phyloP scores from a whole-genome alignment of 208 protist genomes.

The Leishmania turanica region DNA sequence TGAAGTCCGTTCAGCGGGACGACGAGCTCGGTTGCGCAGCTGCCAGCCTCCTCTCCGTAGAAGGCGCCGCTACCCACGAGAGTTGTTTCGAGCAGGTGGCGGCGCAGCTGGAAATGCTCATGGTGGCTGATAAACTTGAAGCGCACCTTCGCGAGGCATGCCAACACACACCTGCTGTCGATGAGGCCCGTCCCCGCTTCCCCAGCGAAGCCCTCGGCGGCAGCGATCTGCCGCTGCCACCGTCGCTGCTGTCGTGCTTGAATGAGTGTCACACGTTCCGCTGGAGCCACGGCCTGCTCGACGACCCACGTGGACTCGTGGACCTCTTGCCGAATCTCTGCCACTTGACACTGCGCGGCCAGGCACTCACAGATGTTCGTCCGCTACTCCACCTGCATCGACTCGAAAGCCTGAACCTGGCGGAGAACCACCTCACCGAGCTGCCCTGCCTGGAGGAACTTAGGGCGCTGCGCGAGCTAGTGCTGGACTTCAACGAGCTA shows the following conservation, averaged over 20 bases:
- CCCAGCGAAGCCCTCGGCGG: background rate
- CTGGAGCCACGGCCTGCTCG: slow-evolving; percentile 41
- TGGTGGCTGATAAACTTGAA: background rate
- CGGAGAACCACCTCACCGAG: slow-evolving; percentile 60
- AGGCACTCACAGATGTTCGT: slow-evolving; percentile 55
- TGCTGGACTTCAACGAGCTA: slow-evolving; percentile 82
- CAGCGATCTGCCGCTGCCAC: background rate
- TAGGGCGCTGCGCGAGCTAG: slow-evolving; percentile 42
- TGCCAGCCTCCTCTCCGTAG: slow-evolving; percentile 30
- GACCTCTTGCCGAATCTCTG: slow-evolving; percentile 33
- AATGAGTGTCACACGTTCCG: slow-evolving; percentile 24
- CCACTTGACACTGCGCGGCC: slow-evolving; percentile 51
- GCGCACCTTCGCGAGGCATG: background rate
- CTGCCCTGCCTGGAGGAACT: slow-evolving; percentile 52
- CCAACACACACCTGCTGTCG: background rate
- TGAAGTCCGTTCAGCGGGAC: slow-evolving; percentile 16
- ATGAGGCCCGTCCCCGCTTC: background rate
- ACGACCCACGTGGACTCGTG: slow-evolving; percentile 15
- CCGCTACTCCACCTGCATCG: slow-evolving; percentile 53
- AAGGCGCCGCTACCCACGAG: slow-evolving; percentile 17
- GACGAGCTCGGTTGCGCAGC: slow-evolving; percentile 5
- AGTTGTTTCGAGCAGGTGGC: slow-evolving; percentile 28
- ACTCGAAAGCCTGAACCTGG: slow-evolving; percentile 66
- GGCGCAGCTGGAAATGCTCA: slow-evolving; percentile 15
- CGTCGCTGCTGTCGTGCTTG: background rate